Base-by-base conservation (phyloP, 352 stramenopile genomes). In the Phytopythium aichiense region DNA sequence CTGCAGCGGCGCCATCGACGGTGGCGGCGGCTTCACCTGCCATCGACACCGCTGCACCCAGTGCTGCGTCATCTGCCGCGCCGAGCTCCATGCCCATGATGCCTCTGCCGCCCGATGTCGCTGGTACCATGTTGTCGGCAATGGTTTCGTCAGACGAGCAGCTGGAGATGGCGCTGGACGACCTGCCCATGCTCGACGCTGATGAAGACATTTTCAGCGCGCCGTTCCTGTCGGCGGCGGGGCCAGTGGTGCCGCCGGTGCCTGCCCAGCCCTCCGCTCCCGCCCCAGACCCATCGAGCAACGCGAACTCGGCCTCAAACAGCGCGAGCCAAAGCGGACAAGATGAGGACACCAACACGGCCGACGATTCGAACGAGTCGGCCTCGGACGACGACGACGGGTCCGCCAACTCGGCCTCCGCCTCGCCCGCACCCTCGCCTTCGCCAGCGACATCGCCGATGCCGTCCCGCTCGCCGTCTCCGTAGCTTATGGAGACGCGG, bases 151-250 rank as follows among this genome's bases (percentile, higher is more conserved):
- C 82, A 4, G 77, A 91, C 37, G 82, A 91, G 60, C 82, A 91
- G 57, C 68, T 91, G 25, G 82, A 91, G 49, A 77, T 83, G 60
- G 82, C 68, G 40, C 71, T 91, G 9, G 82, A 89, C 49, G 82
- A 91, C 56, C 65, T 91, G 28, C 82, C 82, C 28, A 82, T 91
- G 68, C 77, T 91, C 22, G 80, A 89, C 71, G 75, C 78, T 9
- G 82, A 91, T 56, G 78, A 87, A 49, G 82, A 76, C 57, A 70
- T 91, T 72, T 74, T 61, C 64, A 77, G 52, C 76, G 81, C 60
- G 72, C 63, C 33, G 54, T 58, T 60, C 38, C 61, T 79, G 53
- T 68, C 76, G 52, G 62, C 67, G 25, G 33, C 53, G 0, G n/a
- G 9, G 23, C 53, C 53, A 46, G 12, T 58, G 12, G n/a, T 37